Percentiles rank a stretch among this genome's conserved stretches.
These are phyloP conservation scores for Sporormia fimetaria DNA, from an alignment of 495 filamentous ascomycete species.

Conservation along the genomic window DNA sequence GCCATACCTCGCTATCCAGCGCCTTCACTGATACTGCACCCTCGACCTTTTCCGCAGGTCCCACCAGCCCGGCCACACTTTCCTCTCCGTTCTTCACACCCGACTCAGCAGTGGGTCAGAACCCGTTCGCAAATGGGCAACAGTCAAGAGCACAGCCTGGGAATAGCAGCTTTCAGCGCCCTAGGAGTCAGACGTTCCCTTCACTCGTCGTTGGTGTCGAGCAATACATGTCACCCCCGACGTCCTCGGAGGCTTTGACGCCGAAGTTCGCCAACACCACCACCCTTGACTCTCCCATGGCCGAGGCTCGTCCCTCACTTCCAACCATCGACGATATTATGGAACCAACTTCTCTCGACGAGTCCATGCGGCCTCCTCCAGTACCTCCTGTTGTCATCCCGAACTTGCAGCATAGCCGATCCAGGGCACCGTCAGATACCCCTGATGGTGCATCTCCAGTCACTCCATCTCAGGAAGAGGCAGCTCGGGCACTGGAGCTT, in stretches of 20 bases:
- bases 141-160: slow-evolving; percentile 51
- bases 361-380: slow-evolving; percentile 41
- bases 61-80: slow-evolving; percentile 58
- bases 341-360: slow-evolving; percentile 34
- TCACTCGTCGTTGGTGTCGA: slow-evolving; percentile 49
- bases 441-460: slow-evolving; percentile 24
- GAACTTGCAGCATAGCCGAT: slow-evolving; percentile 5
- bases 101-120: slow-evolving; percentile 47
- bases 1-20: slow-evolving; percentile 47
- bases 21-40: slow-evolving; percentile 43
- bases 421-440: slow-evolving; percentile 5
- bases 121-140: slow-evolving; percentile 58
- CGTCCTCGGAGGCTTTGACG: slow-evolving; percentile 50
- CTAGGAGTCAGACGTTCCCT: slow-evolving; percentile 87
- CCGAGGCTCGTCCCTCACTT: slow-evolving; percentile 43
- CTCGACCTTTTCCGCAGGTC: slow-evolving; percentile 59
- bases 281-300: slow-evolving; percentile 59
- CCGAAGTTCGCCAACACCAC: slow-evolving; percentile 51
- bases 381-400: slow-evolving; percentile 13
- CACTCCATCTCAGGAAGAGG: slow-evolving; percentile 76
- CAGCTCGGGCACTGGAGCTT: slow-evolving; percentile 70
- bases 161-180: slow-evolving; percentile 53
- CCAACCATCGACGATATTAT: slow-evolving; percentile 42
- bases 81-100: slow-evolving; percentile 71
- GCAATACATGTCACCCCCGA: slow-evolving; percentile 55